phyloP scores from a whole-genome alignment of 108 stramenopile species.

The Cyclostephanos invisitatus region DNA sequence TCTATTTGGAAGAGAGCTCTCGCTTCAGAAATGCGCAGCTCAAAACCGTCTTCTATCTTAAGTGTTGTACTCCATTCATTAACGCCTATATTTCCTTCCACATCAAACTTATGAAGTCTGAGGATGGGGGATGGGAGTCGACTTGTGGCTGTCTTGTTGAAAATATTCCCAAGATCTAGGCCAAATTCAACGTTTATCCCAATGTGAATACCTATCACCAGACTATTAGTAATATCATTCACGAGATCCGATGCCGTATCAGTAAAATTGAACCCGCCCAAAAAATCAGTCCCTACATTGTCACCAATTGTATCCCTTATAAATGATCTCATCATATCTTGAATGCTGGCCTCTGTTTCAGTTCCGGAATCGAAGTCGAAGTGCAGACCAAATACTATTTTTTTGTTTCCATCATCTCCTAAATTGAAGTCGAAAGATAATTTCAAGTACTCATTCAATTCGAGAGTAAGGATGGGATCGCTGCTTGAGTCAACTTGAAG shows the following conservation, averaged over 20 bases:
- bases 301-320: conserved; percentile 2
- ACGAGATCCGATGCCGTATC: conserved; percentile 4
- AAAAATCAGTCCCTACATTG: neutral
- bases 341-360: conserved; percentile 3
- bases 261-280: conserved; percentile 19
- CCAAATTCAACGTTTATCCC: conserved; percentile 21
- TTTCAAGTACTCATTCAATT: conserved; percentile 5
- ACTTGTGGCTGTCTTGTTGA: neutral
- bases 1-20: conserved; percentile 17
- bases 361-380: conserved; percentile 23
- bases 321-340: conserved; percentile 5
- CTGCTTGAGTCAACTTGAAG: neutral
- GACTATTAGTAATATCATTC: conserved; percentile 17
- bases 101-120: conserved; percentile 10
- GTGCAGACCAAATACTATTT: conserved; percentile 17
- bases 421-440: conserved; percentile 36
- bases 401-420: conserved; percentile 27
- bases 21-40: conserved; percentile 22
- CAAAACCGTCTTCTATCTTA: neutral
- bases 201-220: conserved; percentile 26
- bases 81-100: conserved; percentile 20
- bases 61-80: conserved; percentile 33
- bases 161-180: conserved; percentile 18
- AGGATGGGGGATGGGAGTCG: conserved; percentile 22
- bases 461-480: conserved; percentile 11